Conservation (phyloP, 2,329 filamentous ascomycete species). For the Bipolaris oryzae region DNA sequence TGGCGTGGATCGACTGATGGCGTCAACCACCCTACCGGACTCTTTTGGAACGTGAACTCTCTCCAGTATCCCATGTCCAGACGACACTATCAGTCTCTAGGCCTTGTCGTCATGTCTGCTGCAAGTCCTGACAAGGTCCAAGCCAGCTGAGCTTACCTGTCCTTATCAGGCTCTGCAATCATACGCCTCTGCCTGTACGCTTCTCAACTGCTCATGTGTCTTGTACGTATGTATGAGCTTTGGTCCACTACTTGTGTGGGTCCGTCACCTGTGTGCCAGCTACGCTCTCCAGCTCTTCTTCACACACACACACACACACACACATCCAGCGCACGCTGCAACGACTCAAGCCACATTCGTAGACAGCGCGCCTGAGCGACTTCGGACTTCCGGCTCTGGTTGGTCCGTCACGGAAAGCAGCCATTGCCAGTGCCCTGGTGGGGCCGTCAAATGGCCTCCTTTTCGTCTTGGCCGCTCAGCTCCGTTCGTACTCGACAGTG, state of each 20-base stretch:
- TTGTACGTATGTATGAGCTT: constrained; percentile 39
- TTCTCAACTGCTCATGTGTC: constrained; percentile 19
- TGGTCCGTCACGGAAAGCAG: not conserved
- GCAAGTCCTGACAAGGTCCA: not conserved
- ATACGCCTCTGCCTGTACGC: not conserved
- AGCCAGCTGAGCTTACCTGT: not conserved
- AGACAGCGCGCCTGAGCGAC: not conserved
- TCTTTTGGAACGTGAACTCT: constrained; percentile 1
- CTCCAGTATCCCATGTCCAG: not conserved
- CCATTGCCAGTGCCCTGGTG: constrained; percentile 6
- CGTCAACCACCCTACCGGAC: constrained; percentile 33
- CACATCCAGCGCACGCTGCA: not conserved
- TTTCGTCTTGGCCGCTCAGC: constrained; percentile 7
- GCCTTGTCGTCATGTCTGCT: too few species aligned
- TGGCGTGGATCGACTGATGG: constrained; percentile 31
- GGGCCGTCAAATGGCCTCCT: constrained; percentile 4
- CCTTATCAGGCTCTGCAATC: not conserved
- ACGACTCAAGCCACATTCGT: not conserved
- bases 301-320: constrained; percentile 25
- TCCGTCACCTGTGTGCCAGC: constrained; percentile 36
- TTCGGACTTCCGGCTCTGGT: not conserved
- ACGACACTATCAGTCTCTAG: too few species aligned
- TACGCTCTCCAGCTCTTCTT: constrained; percentile 32
- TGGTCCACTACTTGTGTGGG: constrained; percentile 34
- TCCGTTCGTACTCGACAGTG: constrained; percentile 6